These are phyloP conservation scores for Clausena lansium DNA, from an alignment of 345 rosid genomes.

Conservation along the genomic window DNA sequence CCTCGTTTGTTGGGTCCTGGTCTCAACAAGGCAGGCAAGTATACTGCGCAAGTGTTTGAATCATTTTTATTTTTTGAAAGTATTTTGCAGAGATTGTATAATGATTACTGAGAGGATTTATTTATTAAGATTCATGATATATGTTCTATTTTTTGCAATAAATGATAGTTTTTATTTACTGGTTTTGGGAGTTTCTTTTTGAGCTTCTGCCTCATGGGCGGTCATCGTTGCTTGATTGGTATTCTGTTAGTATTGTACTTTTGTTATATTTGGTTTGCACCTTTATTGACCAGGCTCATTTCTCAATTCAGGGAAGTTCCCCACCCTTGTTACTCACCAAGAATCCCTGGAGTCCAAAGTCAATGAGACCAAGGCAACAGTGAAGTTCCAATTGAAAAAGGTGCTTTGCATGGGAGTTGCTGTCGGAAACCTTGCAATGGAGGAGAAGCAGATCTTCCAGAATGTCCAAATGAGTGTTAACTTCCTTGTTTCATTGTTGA, in stretches of 20 bases:
- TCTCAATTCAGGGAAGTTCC: conserved; percentile 63
- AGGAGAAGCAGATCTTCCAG: conserved; percentile 82
- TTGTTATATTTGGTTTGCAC: background rate
- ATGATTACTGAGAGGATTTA: too few species aligned
- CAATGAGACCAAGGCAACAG: conserved; percentile 73
- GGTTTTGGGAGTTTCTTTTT: background rate
- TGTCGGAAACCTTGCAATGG: conserved; percentile 67
- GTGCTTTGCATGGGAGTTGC: conserved; percentile 90
- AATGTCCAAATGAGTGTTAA: conserved; percentile 79
- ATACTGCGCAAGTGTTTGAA: background rate
- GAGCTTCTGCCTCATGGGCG: background rate
- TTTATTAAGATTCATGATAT: background rate
- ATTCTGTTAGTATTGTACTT: too few species aligned
- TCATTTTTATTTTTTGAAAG: background rate
- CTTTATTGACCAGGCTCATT: background rate
- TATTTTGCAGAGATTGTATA: too few species aligned
- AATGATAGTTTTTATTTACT: background rate
- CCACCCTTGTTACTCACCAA: conserved; percentile 73
- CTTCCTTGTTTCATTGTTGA: conserved; percentile 74
- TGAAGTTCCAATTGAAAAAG: conserved; percentile 80
- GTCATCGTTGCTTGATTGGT: background rate
- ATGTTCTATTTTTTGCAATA: background rate
- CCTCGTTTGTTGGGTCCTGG: conserved; percentile 87
- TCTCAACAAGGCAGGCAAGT: conserved; percentile 91
- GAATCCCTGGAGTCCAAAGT: conserved; percentile 74